phyloP scores from a whole-genome alignment of 2,329 filamentous ascomycete species.

The Coniochaeta ligniaria region DNA sequence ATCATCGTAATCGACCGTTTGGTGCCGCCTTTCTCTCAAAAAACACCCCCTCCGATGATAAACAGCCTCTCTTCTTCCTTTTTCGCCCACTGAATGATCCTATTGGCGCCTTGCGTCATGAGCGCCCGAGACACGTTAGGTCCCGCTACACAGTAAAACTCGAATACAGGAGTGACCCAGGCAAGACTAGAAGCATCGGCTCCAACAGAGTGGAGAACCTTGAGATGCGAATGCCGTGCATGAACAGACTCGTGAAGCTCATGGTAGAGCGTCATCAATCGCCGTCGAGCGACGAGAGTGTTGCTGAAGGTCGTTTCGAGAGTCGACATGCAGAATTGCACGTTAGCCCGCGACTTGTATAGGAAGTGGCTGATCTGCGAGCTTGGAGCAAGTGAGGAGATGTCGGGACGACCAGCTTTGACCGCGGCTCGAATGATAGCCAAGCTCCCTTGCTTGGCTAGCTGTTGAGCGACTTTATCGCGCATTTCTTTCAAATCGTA shows the following conservation, averaged over 20 bases:
- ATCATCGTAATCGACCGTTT: not conserved
- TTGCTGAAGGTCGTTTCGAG: constrained; percentile 49
- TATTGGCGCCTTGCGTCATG: constrained; percentile 79
- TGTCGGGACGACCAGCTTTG: constrained; percentile 60
- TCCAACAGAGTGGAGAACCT: constrained; percentile 73
- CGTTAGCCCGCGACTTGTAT: constrained; percentile 90
- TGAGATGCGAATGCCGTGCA: constrained; percentile 73
- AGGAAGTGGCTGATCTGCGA: constrained; percentile 83
- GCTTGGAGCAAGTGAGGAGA: constrained; percentile 71
- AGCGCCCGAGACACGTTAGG: constrained; percentile 57
- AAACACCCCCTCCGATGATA: constrained; percentile 94
- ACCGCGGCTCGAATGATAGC: constrained; percentile 67
- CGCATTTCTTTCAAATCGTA: constrained; percentile 75
- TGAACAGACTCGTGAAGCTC: constrained; percentile 81
- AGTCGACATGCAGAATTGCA: constrained; percentile 91
- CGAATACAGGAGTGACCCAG: constrained; percentile 87
- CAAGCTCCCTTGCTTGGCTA: constrained; percentile 70
- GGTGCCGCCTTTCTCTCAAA: constrained; percentile 26
- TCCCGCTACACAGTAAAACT: constrained; percentile 91
- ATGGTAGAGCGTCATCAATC: constrained; percentile 79
- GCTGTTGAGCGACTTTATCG: constrained; percentile 56
- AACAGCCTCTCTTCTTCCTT: constrained; percentile 90
- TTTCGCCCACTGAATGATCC: constrained; percentile 85
- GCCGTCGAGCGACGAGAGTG: constrained; percentile 48
- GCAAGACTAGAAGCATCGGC: constrained; percentile 74